A percentile compares a stretch with the other conserved stretches of the same genome.
Conservation (phyloP, 768 basidiomycete species). For the Holtermannia corniformis region DNA sequence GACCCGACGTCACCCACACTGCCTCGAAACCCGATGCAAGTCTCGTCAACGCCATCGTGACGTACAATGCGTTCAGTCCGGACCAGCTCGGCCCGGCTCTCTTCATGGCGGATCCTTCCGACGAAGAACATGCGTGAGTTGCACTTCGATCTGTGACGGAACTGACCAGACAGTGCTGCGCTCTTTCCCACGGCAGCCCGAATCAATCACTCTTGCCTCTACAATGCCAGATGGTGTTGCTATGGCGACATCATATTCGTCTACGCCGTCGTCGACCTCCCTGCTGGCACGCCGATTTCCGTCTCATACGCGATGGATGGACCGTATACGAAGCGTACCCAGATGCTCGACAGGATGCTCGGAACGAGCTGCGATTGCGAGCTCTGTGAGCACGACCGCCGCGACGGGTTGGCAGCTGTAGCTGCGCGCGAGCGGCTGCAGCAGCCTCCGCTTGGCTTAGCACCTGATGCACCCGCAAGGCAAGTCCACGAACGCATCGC, state of each 20-base stretch:
- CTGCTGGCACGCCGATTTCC: not conserved
- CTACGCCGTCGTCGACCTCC: not conserved
- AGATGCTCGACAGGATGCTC: not conserved
- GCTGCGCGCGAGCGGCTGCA: not conserved
- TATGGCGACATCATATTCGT: not conserved
- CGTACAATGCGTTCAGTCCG: too few species aligned
- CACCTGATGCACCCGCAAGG: not conserved
- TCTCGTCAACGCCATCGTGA: too few species aligned
- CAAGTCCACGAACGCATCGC: not conserved
- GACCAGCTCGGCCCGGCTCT: too few species aligned
- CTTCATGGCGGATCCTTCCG: too few species aligned
- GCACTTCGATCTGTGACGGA: too few species aligned
- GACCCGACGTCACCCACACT: not conserved
- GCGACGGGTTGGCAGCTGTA: not conserved
- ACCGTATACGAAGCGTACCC: not conserved
- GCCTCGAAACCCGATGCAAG: not conserved
- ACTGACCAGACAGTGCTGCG: not conserved
- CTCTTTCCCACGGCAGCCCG: not conserved
- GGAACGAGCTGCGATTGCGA: not conserved
- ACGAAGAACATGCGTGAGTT: too few species aligned
- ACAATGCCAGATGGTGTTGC: not conserved
- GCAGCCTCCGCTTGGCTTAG: not conserved
- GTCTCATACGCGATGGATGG: not conserved
- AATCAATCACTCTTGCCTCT: not conserved
- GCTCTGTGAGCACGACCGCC: not conserved